Base-by-base conservation (phyloP, 441 rosid genomes). In the Jatropha multifida region DNA sequence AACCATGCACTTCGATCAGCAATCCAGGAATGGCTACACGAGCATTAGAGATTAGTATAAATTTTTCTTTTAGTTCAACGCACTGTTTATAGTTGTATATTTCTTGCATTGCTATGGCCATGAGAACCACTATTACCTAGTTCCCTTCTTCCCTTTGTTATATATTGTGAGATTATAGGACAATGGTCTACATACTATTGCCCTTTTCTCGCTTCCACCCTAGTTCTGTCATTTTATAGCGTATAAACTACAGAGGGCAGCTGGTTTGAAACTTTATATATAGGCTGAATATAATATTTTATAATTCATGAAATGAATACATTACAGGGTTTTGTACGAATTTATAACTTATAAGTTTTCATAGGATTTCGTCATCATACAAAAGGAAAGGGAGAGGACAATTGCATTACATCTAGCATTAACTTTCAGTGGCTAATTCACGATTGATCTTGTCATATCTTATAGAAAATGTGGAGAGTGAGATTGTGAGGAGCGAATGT, bases 1-100 rank as follows among this genome's bases (percentile, higher is more conserved):
- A 95, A 93, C 85, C 95, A 49, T 41, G 97, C 97, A 5, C 92
- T 90, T 69, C 97, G 98, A 63, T 93, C 97, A 41, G 91, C 97
- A 0, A 90, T 96, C 80, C 98, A 90, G 82, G 92, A 87, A 76
- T 81, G 88, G 90, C 75, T 83, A 65, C 88, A 83, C 52, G 83
- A 82, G 68, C 69, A 73, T 26, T 75, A 74, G 81, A 68, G 17
- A 20, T 17, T 18, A 3, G 44, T 3, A 7, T 40, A 17, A 41
- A 0, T 38, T 71, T 20, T 38, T 37, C 61, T 17, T 58, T 38
- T 65, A 59, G 64, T 65, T 37, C 18, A 9, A 6, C n/a, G 52
- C 26, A 10, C 26, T 66, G 68, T 76, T 62, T n/a, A 65, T 77
- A 60, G 54, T 58, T 60, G 58, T 46, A 38, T 49, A 63, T 20